phyloP scores from a whole-genome alignment of 768 basidiomycete genomes.

The Tulasnella sp. region DNA sequence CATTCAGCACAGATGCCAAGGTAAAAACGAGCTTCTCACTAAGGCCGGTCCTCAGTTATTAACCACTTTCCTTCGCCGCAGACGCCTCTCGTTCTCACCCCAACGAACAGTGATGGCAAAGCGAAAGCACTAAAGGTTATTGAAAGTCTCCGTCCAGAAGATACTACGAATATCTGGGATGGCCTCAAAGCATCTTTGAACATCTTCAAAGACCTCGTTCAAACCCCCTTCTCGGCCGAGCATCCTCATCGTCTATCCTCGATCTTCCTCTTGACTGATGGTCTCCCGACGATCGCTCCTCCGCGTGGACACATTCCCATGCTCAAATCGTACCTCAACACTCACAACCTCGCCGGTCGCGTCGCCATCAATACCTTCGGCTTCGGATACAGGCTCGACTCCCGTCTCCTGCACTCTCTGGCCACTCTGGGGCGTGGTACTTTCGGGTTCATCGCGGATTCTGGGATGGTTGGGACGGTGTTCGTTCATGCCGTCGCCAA shows the following conservation, averaged over 20 bases:
- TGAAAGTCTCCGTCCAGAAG: conserved; percentile 4
- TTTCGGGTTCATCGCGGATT: conserved; percentile 18
- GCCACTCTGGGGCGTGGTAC: conserved; percentile 13
- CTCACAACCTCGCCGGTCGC: conserved; percentile 5
- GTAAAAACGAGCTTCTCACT: not conserved
- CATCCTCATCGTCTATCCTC: conserved; percentile 15
- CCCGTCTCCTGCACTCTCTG: conserved; percentile 15
- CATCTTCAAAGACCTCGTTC: not conserved
- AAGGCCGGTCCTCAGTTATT: too few species aligned
- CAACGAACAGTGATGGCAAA: conserved; percentile 15
- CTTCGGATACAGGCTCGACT: conserved; percentile 19
- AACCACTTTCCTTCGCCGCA: not conserved
- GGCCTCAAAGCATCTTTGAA: conserved; percentile 19
- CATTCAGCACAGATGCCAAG: conserved; percentile 14
- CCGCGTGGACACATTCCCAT: conserved; percentile 19
- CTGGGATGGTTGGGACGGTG: conserved; percentile 19
- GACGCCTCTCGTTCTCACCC: conserved; percentile 13
- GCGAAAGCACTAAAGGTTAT: conserved; percentile 3
- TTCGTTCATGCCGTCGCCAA: conserved; percentile 20
- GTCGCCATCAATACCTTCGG: conserved; percentile 19
- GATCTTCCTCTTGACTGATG: conserved; percentile 19
- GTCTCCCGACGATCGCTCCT: conserved; percentile 17
- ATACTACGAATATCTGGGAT: conserved; percentile 19
- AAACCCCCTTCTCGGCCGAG: not conserved
- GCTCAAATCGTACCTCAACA: conserved; percentile 17